Conservation (phyloP, 805 yeast genomes). For the Tetrapisispora iriomotensis region DNA sequence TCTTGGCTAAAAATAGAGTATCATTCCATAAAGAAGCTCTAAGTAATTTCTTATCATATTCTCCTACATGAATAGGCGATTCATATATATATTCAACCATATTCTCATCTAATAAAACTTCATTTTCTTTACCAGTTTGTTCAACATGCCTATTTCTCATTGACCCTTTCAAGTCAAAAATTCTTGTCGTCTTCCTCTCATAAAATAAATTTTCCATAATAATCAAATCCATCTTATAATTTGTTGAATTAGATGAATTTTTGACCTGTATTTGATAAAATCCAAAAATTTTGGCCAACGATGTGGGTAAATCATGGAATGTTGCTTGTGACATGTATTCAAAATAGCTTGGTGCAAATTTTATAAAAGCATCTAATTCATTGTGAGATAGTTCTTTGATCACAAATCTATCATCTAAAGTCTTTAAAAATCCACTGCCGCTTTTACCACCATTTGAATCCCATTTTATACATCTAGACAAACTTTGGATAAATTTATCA, state of each 20-base stretch:
- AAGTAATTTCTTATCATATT: conserved; percentile 76
- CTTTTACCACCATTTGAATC: conserved; percentile 94
- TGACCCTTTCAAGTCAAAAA: conserved; percentile 93
- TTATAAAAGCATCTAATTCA: conserved; percentile 87
- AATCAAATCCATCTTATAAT: conserved; percentile 77
- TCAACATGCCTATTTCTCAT: conserved; percentile 96
- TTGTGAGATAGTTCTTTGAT: conserved; percentile 80
- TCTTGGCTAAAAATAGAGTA: conserved; percentile 82
- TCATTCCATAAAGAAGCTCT: conserved; percentile 93
- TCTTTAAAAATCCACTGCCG: conserved; percentile 88
- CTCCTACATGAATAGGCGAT: conserved; percentile 87
- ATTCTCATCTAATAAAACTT: conserved; percentile 89
- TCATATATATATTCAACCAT: conserved; percentile 98
- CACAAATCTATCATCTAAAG: conserved; percentile 81
- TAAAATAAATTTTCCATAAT: conserved; percentile 95
- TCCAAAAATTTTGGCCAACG: conserved; percentile 89
- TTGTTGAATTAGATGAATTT: conserved; percentile 55
- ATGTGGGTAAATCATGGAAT: conserved; percentile 91
- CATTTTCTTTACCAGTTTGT: conserved; percentile 92
- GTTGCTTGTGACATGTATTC: conserved; percentile 92
- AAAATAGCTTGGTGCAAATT: conserved; percentile 93
- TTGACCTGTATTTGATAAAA: conserved; percentile 88
- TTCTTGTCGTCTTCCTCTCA: conserved; percentile 67
- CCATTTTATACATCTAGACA: conserved; percentile 92
- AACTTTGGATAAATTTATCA: conserved; percentile 71